Evolutionary conservation across 441 rosid species (phyloP), one percentile per base, ranked within the genome.

Genomic region (Omphalea diandra): DNA sequence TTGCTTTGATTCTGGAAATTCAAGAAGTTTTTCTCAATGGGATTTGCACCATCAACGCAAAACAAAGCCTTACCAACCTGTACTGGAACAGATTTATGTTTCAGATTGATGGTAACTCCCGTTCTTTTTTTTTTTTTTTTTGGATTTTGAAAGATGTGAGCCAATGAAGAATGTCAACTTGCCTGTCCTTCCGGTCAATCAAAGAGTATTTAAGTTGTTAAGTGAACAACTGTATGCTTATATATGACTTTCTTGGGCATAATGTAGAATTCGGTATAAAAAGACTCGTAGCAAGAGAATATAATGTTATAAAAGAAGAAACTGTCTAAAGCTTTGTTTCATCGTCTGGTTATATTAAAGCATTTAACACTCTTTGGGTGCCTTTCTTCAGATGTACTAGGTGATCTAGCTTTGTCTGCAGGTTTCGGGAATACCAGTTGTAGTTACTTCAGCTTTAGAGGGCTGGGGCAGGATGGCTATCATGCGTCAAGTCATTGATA

Each of bases 361-460:
- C 33, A 29, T 8, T 4, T 40, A n/a, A 22, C 22, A 5, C 18
- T 40, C 57, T 56, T 20, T 26, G 40, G 7, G 17, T 12, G 14
- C 26, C 5, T 27, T 43, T 12, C n/a, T n/a, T 18, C n/a, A n/a
- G n/a, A 24, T 71, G 44, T 31, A 29, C 4, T 15, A 24, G 3
- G n/a, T 64, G 44, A 24, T 58, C 17, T 52, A 61, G 58, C 41
- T 63, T 52, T 49, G 50, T 32, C 58, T 57, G 78, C 87, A 93
- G 98, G 84, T 88, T 55, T 84, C 93, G 0, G 93, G 94, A 65
- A 89, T 93, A 72, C 96, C 97, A 0, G 90, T 89, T 63, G 82
- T 93, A 63, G 91, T 91, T 75, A 87, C 75, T 71, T 89, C 98
- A 38, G 97, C 98, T 44, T 72, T 86, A 80, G 94, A 93, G 61